Percentiles rank a stretch among this genome's conserved stretches.
Conservation (phyloP, 2,329 filamentous ascomycete species). For the Penicillium italicum region DNA sequence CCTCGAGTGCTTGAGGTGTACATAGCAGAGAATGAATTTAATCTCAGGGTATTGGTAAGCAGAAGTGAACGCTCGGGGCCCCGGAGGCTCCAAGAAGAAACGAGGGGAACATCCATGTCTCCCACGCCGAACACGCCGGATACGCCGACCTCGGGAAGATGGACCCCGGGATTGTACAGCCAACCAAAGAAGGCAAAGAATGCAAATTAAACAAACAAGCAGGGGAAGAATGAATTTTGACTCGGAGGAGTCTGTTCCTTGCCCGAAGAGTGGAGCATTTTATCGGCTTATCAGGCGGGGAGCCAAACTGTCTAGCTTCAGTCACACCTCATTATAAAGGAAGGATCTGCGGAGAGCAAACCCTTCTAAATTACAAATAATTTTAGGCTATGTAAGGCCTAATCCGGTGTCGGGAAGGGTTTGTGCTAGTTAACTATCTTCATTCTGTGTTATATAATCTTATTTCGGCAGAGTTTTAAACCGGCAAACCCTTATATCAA, state of each 20-base stretch:
- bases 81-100: not conserved
- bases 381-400: no score
- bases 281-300: constrained; percentile 24
- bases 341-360: no score
- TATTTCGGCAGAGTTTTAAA: no score
- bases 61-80: not conserved
- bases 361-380: no score
- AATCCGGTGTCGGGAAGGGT: no score
- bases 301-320: not conserved
- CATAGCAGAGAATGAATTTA: not conserved
- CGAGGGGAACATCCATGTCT: not conserved
- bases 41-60: not conserved
- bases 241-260: constrained; percentile 33
- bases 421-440: no score
- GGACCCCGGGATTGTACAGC: not conserved
- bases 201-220: constrained; percentile 5
- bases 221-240: not conserved
- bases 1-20: not conserved
- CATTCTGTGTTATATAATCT: no score
- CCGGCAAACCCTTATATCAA: no score
- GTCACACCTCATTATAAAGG: no score
- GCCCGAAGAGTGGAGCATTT: constrained; percentile 26
- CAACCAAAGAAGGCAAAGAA: not conserved
- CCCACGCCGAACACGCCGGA: not conserved
- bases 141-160: not conserved